These are phyloP conservation scores for Cladophialophora bantiana DNA, from an alignment of 2,329 filamentous ascomycete genomes.

Conservation along the genomic window DNA sequence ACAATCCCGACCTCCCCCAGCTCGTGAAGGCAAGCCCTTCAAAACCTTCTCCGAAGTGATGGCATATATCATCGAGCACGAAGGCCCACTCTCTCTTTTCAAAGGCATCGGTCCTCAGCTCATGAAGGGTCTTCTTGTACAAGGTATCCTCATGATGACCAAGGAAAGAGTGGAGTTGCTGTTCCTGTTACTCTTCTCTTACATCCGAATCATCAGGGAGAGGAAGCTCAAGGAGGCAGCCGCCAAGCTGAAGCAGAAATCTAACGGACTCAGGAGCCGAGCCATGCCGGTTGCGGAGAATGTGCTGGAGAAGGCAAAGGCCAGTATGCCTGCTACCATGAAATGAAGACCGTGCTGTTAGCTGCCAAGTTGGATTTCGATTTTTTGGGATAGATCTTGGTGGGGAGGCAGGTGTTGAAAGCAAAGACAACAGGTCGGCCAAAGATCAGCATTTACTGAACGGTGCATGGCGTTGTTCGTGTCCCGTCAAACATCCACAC, in stretches of 20 bases:
- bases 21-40: slow-evolving; percentile 87
- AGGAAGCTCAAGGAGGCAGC: slow-evolving; percentile 74
- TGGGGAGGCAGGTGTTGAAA: background rate
- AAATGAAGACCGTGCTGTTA: slow-evolving; percentile 48
- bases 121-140: slow-evolving; percentile 88
- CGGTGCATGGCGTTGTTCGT: slow-evolving; percentile 5
- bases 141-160: slow-evolving; percentile 98
- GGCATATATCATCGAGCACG: slow-evolving; percentile 88
- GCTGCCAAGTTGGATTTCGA: background rate
- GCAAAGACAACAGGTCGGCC: background rate
- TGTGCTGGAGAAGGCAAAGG: slow-evolving; percentile 60
- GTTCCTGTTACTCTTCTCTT: slow-evolving; percentile 85
- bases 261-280: slow-evolving; percentile 28
- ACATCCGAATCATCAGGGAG: slow-evolving; percentile 73
- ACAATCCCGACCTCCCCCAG: slow-evolving; percentile 88
- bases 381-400: background rate
- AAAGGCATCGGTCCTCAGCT: slow-evolving; percentile 97
- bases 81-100: slow-evolving; percentile 84
- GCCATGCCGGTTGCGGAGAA: slow-evolving; percentile 36
- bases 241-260: slow-evolving; percentile 45
- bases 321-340: slow-evolving; percentile 54
- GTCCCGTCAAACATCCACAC: background rate
- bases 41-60: slow-evolving; percentile 94
- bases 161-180: slow-evolving; percentile 94
- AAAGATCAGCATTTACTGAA: slow-evolving; percentile 2